Base-by-base conservation (phyloP, 2,329 filamentous ascomycete genomes). In the Aspergillus unguis region DNA sequence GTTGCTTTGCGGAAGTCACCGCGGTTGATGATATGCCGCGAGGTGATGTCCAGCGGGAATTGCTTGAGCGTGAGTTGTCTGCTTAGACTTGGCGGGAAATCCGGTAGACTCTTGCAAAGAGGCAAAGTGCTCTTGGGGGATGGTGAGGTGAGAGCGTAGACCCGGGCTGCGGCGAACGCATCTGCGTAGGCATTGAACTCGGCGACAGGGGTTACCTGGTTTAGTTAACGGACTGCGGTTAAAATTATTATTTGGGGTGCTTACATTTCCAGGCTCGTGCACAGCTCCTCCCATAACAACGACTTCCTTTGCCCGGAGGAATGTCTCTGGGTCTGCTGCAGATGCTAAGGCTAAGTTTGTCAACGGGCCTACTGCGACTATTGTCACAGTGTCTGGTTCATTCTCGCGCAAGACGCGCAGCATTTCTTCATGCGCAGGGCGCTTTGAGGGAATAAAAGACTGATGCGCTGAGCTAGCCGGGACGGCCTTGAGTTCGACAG, bases 121-220 rank as follows among this genome's bases (percentile, higher is more conserved):
- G 85, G 84, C 1, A 94, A 91, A 80, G 96, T 88, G 3, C 91
- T 96, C 2, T 85, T 87, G 9, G 94, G 94, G 32, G 76, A 84
- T 5, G 80, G 82, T 1, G 87, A 90, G 0, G 88, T 91, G 57
- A 94, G 76, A 5, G 89, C 87, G 65, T 86, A 92, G 17, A 94
- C 81, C 10, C 88, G 81, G 8, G 89, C 88, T 0, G 88, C 83
- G 28, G 89, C 88, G 37, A 89, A 80, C 23, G 88, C 80, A 69
- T 99, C 95, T 53, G 94, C 92, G 66, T 90, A 95, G 52, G 87
- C 88, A 77, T 99, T 99, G 81, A 99, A 99, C 70, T 99, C 94
- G 57, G 89, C 90, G 9, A 87, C 83, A 1, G 94, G 92, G 0
- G 82, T 86, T 59, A 85, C 81, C 71, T 73, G 6, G 27, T 9